Conservation (phyloP, 176 grass and related monocot genomes). For the Elymus sibiricus region DNA sequence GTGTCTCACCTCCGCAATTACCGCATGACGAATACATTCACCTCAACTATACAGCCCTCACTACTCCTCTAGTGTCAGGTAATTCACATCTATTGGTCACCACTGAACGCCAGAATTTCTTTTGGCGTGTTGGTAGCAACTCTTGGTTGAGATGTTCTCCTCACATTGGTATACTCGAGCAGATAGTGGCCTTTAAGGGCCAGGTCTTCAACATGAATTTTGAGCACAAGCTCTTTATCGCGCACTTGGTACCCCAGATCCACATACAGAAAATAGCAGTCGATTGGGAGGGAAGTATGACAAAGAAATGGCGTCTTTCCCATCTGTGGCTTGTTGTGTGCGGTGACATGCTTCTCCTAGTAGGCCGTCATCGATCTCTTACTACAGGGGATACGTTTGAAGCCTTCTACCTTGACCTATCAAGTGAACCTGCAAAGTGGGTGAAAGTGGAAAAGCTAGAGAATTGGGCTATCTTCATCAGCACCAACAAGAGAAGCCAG, state of each 20-base stretch:
- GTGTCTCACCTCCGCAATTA: background rate
- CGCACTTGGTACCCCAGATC: slow-evolving; percentile 2
- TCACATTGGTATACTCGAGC: too few species aligned
- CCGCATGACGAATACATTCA: background rate
- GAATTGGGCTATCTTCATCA: slow-evolving; percentile 42
- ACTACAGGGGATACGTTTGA: background rate
- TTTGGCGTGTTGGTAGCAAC: too few species aligned
- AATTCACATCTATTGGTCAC: background rate
- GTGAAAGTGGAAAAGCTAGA: slow-evolving; percentile 32
- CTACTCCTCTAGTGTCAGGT: background rate
- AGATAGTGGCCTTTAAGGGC: background rate
- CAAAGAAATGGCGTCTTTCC: background rate
- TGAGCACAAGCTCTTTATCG: background rate
- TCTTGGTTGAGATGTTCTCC: too few species aligned
- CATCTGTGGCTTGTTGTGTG: slow-evolving; percentile 1
- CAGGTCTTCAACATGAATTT: background rate
- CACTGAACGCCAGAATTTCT: background rate
- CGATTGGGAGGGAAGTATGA: background rate
- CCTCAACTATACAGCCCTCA: background rate
- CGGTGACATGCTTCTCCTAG: slow-evolving; percentile 31
- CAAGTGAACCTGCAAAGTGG: background rate
- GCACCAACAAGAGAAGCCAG: background rate
- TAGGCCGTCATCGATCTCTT: background rate
- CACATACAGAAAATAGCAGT: slow-evolving; percentile 11
- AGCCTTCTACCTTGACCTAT: slow-evolving; percentile 23